A percentile compares a stretch with the other conserved stretches of the same genome.
Conservation (phyloP, 192 early-diverging fungal genomes). For the Coemansia sp. region DNA sequence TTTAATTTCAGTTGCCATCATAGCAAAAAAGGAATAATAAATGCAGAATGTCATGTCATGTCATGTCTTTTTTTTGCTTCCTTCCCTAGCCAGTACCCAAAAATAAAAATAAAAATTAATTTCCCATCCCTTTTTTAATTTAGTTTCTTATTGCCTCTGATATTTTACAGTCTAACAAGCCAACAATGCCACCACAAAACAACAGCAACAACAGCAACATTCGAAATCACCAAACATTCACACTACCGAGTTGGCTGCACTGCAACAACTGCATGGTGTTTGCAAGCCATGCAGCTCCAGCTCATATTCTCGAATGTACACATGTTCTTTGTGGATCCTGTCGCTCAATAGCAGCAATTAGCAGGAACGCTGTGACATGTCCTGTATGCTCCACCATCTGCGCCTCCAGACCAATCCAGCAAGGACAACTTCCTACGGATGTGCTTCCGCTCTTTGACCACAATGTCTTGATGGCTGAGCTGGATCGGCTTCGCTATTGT, state of each 20-base stretch:
- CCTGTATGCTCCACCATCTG: slow-evolving; percentile 32
- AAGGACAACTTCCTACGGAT: slow-evolving; percentile 17
- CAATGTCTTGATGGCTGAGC: slow-evolving; percentile 24
- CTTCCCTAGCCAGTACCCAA: too few relatives aligned
- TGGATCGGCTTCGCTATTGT: slow-evolving; percentile 40
- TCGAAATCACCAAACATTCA: not conserved
- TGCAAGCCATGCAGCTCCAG: slow-evolving; percentile 3
- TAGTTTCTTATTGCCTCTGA: too few relatives aligned
- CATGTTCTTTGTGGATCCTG: slow-evolving; percentile 37
- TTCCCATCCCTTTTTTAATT: too few relatives aligned
- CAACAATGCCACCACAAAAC: not conserved
- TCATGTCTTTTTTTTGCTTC: too few relatives aligned
- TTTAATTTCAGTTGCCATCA: too few relatives aligned
- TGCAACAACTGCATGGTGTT: slow-evolving; percentile 44
- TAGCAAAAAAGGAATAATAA: too few relatives aligned
- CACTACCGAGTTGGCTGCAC: slow-evolving; percentile 36
- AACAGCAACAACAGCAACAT: not conserved
- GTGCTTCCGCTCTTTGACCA: slow-evolving; percentile 29
- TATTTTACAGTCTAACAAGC: too few relatives aligned
- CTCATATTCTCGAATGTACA: slow-evolving; percentile 42
- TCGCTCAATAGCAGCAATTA: slow-evolving; percentile 1
- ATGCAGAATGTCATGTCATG: too few relatives aligned
- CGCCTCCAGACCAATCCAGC: slow-evolving; percentile 25
- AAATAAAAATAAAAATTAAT: too few relatives aligned
- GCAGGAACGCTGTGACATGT: slow-evolving; percentile 9